Evolutionary conservation across 2,329 filamentous ascomycete genomes (phyloP).

Genomic region (Domatiomyces catenatus): DNA sequence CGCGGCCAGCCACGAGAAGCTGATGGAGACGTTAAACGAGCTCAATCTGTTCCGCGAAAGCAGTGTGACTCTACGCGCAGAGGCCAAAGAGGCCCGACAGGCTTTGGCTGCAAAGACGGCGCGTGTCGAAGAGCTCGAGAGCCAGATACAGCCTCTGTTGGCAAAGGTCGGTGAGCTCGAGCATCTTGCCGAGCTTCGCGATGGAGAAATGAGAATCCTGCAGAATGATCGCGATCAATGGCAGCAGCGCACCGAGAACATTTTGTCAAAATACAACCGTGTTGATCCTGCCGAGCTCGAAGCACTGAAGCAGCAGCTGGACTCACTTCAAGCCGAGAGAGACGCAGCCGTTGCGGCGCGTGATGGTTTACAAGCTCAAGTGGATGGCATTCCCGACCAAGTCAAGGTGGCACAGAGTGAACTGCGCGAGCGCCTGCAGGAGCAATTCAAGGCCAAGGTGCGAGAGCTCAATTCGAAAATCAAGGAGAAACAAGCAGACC

Average conservation of each 20-base stretch:
- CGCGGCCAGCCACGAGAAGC: constrained; percentile 67
- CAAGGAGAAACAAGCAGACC: constrained; percentile 35
- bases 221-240: constrained; percentile 86
- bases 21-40: constrained; percentile 90
- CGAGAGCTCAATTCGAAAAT: constrained; percentile 53
- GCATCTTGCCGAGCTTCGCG: constrained; percentile 62
- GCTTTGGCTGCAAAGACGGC: constrained; percentile 59
- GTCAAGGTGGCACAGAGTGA: constrained; percentile 36
- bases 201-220: constrained; percentile 75
- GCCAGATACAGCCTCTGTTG: constrained; percentile 67
- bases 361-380: constrained; percentile 34
- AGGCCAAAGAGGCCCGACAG: constrained; percentile 63
- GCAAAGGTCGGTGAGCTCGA: constrained; percentile 67
- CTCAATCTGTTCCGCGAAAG: constrained; percentile 93
- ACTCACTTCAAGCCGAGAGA: constrained; percentile 49
- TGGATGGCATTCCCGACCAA: constrained; percentile 33
- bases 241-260: constrained; percentile 91
- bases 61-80: constrained; percentile 75
- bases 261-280: constrained; percentile 88
- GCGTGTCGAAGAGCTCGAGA: constrained; percentile 58
- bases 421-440: constrained; percentile 30
- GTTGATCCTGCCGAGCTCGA: constrained; percentile 90
- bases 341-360: constrained; percentile 46
- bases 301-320: constrained; percentile 64
- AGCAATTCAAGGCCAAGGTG: constrained; percentile 39